These are phyloP conservation scores for Penicillium manginii DNA, from an alignment of 495 filamentous ascomycete species.

Conservation along the genomic window DNA sequence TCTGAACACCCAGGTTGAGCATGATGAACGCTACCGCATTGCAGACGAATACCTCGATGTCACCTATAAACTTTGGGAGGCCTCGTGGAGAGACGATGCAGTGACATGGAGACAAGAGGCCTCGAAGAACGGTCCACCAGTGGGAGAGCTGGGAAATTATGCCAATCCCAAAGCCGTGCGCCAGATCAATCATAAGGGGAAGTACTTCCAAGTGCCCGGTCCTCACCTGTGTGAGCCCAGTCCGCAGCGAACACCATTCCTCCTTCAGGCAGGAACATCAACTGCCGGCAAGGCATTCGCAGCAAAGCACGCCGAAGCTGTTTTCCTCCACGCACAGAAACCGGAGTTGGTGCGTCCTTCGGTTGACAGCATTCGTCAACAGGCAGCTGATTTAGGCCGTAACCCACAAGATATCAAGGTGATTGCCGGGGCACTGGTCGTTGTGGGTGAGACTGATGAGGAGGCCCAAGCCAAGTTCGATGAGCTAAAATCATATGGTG, in stretches of 20 bases:
- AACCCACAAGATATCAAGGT: constrained; percentile 55
- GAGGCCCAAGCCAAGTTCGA: constrained; percentile 55
- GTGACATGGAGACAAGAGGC: constrained; percentile 37
- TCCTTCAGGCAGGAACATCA: constrained; percentile 68
- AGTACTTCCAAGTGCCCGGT: constrained; percentile 66
- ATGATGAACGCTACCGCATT: constrained; percentile 69
- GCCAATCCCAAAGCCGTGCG: constrained; percentile 60
- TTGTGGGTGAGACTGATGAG: constrained; percentile 58
- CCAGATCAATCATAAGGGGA: constrained; percentile 67
- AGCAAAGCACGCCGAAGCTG: constrained; percentile 60
- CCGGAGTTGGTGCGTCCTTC: constrained; percentile 49
- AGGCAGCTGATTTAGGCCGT: constrained; percentile 47
- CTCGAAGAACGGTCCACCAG: constrained; percentile 33
- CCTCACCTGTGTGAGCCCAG: constrained; percentile 68
- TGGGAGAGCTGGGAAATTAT: constrained; percentile 44
- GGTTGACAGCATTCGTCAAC: constrained; percentile 52
- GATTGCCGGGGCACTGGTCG: constrained; percentile 51
- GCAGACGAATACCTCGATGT: constrained; percentile 71
- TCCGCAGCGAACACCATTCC: constrained; percentile 67
- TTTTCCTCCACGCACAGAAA: constrained; percentile 54
- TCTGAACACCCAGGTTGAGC: constrained; percentile 58
- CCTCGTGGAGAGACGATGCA: constrained; percentile 69
- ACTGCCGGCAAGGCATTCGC: constrained; percentile 65
- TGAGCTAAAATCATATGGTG: constrained; percentile 48
- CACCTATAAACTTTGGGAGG: constrained; percentile 70